phyloP scores from a whole-genome alignment of 768 basidiomycete genomes.

The Hemileccinum rubropunctum region DNA sequence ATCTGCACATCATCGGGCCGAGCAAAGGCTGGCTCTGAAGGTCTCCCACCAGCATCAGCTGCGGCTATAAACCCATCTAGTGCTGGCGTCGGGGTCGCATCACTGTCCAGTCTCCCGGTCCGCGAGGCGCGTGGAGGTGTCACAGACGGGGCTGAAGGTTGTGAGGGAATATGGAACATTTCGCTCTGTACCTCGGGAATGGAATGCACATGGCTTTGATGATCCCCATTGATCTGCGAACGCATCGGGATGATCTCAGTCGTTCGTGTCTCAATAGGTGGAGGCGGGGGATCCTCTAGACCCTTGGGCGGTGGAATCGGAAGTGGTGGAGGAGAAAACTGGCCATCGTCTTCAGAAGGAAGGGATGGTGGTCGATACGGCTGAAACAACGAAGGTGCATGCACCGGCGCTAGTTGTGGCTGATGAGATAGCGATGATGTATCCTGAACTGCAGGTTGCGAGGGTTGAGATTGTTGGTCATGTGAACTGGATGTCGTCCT shows the following conservation, averaged over 20 bases:
- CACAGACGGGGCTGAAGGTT: neutral
- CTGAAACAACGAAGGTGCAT: slow-evolving; percentile 24
- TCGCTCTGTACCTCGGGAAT: slow-evolving; percentile 21
- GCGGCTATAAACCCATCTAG: neutral
- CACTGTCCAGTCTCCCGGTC: slow-evolving; percentile 3
- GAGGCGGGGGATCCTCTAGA: slow-evolving; percentile 19
- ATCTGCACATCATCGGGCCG: slow-evolving; percentile 7
- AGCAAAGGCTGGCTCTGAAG: slow-evolving; percentile 1
- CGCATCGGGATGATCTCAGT: slow-evolving; percentile 26
- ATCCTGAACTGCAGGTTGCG: slow-evolving; percentile 13
- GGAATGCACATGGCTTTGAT: neutral
- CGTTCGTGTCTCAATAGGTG: slow-evolving; percentile 21
- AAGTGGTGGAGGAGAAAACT: slow-evolving; percentile 29
- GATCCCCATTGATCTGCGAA: slow-evolving; percentile 8
- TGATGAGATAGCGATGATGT: slow-evolving; percentile 15
- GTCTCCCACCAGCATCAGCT: slow-evolving; percentile 6
- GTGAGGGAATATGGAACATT: slow-evolving; percentile 23
- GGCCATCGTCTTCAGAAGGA: slow-evolving; percentile 14
- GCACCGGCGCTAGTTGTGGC: slow-evolving; percentile 5
- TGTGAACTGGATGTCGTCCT: slow-evolving; percentile 24
- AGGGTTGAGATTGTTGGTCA: slow-evolving; percentile 15
- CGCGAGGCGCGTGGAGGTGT: slow-evolving; percentile 1
- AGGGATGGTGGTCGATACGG: slow-evolving; percentile 23
- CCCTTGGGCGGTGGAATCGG: slow-evolving; percentile 29
- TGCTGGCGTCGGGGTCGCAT: neutral